A percentile compares a stretch with the other conserved stretches of the same genome.
These are phyloP conservation scores for Rhizopogon roseolus DNA, from an alignment of 768 basidiomycete genomes.

Conservation along the genomic window DNA sequence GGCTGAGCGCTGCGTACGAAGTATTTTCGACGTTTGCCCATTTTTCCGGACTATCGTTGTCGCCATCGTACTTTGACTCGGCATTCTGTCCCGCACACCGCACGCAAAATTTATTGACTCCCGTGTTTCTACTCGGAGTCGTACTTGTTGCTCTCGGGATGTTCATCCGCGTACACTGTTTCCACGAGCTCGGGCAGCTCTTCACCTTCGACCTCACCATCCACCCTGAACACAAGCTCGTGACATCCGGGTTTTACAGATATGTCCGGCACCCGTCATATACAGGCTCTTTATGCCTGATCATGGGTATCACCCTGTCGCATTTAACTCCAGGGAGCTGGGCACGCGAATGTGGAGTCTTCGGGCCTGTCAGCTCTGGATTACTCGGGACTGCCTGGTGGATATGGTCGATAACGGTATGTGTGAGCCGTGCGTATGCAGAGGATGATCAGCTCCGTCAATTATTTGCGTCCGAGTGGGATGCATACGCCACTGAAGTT, in stretches of 20 bases:
- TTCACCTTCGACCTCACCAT: constrained; percentile 60
- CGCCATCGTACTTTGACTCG: constrained; percentile 28
- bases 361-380: constrained; percentile 26
- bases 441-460: constrained; percentile 48
- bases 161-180: constrained; percentile 49
- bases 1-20: constrained; percentile 48
- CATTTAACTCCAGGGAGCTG: constrained; percentile 45
- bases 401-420: constrained; percentile 44
- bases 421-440: constrained; percentile 42
- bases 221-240: constrained; percentile 44
- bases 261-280: constrained; percentile 55
- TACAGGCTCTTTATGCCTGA: constrained; percentile 46
- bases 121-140: constrained; percentile 42
- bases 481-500: constrained; percentile 39
- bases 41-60: constrained; percentile 23
- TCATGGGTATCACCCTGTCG: constrained; percentile 41
- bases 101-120: constrained; percentile 29
- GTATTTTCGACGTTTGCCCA: constrained; percentile 35
- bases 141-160: constrained; percentile 38
- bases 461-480: constrained; percentile 44
- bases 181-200: constrained; percentile 45
- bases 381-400: constrained; percentile 40
- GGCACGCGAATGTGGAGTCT: constrained; percentile 34
- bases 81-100: constrained; percentile 27
- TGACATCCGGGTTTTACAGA: constrained; percentile 45